Base-by-base conservation (phyloP, 495 filamentous ascomycete genomes). In the Annulohypoxylon moriforme region DNA sequence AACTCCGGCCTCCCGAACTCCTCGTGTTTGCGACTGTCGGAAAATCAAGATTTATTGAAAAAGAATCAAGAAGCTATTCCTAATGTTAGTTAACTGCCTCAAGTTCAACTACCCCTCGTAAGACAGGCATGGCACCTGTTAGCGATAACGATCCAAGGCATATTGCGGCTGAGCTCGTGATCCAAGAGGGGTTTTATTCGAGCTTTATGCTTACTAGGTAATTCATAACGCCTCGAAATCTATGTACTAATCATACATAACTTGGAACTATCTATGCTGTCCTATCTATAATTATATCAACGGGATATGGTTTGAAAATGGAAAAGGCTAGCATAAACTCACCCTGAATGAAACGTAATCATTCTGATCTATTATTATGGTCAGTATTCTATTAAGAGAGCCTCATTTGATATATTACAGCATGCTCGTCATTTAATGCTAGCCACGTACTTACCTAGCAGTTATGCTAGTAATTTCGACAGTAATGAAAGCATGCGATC, bases 401-500 rank as follows among this genome's bases (percentile, higher is more conserved):
- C 20, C 7, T 13, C 46, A 25, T 14, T 20, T 3, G 4, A 63
- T 36, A 42, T 36, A 36, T 20, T 25, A 40, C 16, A 38, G 9
- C 24, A 22, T 29, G 27, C 38, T 24, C 22, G 22, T 27, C 4
- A 52, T 29, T 25, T 27, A 29, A 52, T 52, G 14, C 22, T n/a
- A 29, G 11, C 47, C 36, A 5, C 11, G 16, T 10, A 36, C 33
- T 11, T 36, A 36, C 27, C 36, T 40, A 40, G 36, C 13, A 14
- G 14, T 1, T 34, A 61, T 33, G 33, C n/a, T 24, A 31, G 29
- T 40, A 44, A 59, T 31, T 16, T 34, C 24, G 22, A 50, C 33
- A 27, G 46, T 59, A 46, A 13, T 60, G 44, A 65, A 56, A 40
- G 25, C 16, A 47, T 13, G 36, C 24, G 38, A 47, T 42, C 53